phyloP scores from a whole-genome alignment of 225 moss, liverwort and hornwort species.

The Ulota crispa region DNA sequence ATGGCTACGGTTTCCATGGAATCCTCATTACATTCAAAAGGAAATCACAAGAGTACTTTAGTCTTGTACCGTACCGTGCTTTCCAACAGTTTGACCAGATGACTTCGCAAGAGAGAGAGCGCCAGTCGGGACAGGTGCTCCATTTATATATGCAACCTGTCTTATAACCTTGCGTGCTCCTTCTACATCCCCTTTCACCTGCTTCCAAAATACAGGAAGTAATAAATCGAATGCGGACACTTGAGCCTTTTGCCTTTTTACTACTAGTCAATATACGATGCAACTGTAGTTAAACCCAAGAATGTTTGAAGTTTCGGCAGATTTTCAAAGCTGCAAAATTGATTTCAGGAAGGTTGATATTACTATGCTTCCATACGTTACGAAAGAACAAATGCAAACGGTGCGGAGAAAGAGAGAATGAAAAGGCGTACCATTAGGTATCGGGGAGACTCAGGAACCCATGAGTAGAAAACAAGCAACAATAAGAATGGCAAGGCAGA shows the following conservation, averaged over 20 bases:
- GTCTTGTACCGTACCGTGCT: constrained; percentile 31
- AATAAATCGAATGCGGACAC: background rate
- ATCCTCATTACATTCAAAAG: no score
- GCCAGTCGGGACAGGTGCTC: constrained; percentile 62
- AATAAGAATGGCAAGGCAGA: constrained; percentile 84
- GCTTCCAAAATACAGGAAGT: constrained; percentile 17
- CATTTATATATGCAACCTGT: constrained; percentile 68
- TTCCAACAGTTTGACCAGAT: constrained; percentile 17
- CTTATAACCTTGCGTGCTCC: constrained; percentile 66
- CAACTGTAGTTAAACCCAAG: background rate
- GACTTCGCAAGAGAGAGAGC: constrained; percentile 44
- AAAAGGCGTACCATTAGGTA: constrained; percentile 74
- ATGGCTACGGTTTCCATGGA: no score
- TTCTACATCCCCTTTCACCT: constrained; percentile 87
- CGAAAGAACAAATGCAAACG: background rate
- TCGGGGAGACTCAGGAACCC: constrained; percentile 88
- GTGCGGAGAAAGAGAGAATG: background rate
- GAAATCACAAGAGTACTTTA: background rate
- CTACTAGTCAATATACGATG: background rate
- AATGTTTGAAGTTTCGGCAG: background rate
- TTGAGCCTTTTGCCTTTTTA: background rate
- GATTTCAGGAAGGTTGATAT: background rate
- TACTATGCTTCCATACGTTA: background rate
- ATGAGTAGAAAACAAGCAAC: constrained; percentile 72
- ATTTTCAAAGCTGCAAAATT: background rate